phyloP scores from a whole-genome alignment of 176 grass and related monocot genomes.

The Melocanna baccifera region DNA sequence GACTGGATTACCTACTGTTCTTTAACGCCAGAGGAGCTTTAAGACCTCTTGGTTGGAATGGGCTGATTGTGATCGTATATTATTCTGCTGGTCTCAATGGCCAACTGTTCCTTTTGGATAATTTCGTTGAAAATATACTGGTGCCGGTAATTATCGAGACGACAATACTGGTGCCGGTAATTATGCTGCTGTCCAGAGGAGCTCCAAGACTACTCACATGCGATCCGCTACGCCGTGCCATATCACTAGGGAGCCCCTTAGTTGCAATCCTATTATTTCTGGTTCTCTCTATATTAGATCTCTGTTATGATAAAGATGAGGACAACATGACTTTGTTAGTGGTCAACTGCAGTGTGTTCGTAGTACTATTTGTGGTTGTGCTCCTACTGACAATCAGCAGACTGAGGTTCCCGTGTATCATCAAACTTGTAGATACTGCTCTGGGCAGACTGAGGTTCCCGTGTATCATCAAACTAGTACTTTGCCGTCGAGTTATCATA shows the following conservation, averaged over 20 bases:
- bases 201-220: neutral
- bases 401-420: neutral
- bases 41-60: too few species aligned
- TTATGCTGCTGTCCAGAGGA: neutral
- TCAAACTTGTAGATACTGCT: neutral
- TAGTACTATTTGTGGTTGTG: neutral
- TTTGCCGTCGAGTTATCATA: neutral
- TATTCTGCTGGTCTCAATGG: too few species aligned
- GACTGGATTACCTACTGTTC: too few species aligned
- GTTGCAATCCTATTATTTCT: neutral
- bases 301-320: too few species aligned
- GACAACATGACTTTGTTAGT: fast-evolving
- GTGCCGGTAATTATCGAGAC: too few species aligned
- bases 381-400: neutral
- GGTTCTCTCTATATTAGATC: neutral
- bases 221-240: neutral
- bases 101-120: too few species aligned
- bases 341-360: neutral
- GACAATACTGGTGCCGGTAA: neutral
- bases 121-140: too few species aligned
- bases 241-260: neutral
- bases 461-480: neutral
- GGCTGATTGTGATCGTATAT: too few species aligned
- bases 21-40: too few species aligned
- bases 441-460: too few species aligned